A percentile compares a stretch with the other conserved stretches of the same genome.
Evolutionary conservation across 1,139 yeast species (phyloP).

Genomic region (Debaryomycetaceae sp.): DNA sequence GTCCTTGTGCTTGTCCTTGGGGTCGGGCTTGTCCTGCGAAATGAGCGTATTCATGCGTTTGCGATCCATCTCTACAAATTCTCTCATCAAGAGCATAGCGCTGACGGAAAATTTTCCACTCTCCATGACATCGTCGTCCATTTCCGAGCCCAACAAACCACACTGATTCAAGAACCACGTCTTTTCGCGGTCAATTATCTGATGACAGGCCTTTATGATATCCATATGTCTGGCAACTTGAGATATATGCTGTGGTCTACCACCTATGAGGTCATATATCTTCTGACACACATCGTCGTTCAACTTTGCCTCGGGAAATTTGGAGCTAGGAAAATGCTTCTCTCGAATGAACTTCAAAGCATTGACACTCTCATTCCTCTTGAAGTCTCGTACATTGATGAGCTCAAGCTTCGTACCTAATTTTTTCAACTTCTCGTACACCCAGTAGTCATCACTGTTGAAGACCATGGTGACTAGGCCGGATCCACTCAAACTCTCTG

Average conservation of each 20-base stretch:
- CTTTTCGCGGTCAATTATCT: slow-evolving; percentile 72
- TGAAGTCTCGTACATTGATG: slow-evolving; percentile 65
- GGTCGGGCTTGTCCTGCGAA: slow-evolving; percentile 16
- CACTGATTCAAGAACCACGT: slow-evolving; percentile 86
- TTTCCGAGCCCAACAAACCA: slow-evolving; percentile 67
- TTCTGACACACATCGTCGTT: slow-evolving; percentile 43
- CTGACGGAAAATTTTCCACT: slow-evolving; percentile 74
- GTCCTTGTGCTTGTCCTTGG: slow-evolving; percentile 23
- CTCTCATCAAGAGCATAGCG: slow-evolving; percentile 74
- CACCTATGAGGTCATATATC: slow-evolving; percentile 73
- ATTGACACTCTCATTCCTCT: slow-evolving; percentile 51
- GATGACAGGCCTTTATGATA: slow-evolving; percentile 62
- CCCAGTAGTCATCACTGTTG: slow-evolving; percentile 86
- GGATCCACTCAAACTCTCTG: slow-evolving; percentile 72
- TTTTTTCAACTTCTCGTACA: slow-evolving; percentile 70
- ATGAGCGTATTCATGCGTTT: slow-evolving; percentile 28
- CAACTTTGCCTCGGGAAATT: slow-evolving; percentile 32
- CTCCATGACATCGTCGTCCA: slow-evolving; percentile 92
- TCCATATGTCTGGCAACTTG: slow-evolving; percentile 68
- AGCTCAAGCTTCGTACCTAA: slow-evolving; percentile 75
- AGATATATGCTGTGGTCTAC: slow-evolving; percentile 78
- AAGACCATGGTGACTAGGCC: slow-evolving; percentile 74
- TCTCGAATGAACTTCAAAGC: slow-evolving; percentile 56
- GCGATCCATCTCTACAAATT: slow-evolving; percentile 67
- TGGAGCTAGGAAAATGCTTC: slow-evolving; percentile 32